These are phyloP conservation scores for Peniophora sp. DNA, from an alignment of 1,284 basidiomycete species.

Conservation along the genomic window DNA sequence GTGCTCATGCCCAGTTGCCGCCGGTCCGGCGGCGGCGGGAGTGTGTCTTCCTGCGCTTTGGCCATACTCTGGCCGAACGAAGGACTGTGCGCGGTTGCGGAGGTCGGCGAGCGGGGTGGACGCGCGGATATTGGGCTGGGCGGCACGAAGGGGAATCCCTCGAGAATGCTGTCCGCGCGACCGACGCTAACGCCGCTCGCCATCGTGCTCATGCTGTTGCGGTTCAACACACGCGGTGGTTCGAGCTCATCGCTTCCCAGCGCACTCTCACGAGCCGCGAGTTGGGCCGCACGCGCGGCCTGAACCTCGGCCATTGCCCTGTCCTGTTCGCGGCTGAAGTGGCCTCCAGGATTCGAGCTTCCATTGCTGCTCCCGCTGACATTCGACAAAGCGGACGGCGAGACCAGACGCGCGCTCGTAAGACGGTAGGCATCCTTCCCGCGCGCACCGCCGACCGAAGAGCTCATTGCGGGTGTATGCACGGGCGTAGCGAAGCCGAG, in stretches of 20 bases:
- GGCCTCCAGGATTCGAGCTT: background rate
- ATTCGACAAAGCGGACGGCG: slow-evolving; percentile 28
- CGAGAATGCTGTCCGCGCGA: slow-evolving; percentile 71
- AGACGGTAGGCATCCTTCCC: slow-evolving; percentile 44
- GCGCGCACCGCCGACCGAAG: slow-evolving; percentile 24
- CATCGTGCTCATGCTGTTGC: slow-evolving; percentile 52
- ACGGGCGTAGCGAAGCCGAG: slow-evolving; percentile 35
- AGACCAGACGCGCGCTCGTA: slow-evolving; percentile 52
- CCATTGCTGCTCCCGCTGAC: background rate
- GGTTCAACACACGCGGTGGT: background rate
- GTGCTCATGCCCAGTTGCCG: slow-evolving; percentile 59
- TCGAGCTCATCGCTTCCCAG: background rate
- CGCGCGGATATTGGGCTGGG: slow-evolving; percentile 75
- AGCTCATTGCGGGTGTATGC: slow-evolving; percentile 12
- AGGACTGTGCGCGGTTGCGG: background rate
- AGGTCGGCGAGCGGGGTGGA: slow-evolving; percentile 54
- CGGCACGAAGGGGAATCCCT: slow-evolving; percentile 78
- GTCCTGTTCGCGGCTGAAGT: slow-evolving; percentile 55
- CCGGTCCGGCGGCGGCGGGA: slow-evolving; percentile 37
- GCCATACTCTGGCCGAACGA: slow-evolving; percentile 21
- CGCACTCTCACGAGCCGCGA: slow-evolving; percentile 33
- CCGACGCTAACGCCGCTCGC: slow-evolving; percentile 56
- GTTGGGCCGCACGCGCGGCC: slow-evolving; percentile 42
- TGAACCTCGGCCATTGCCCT: slow-evolving; percentile 48
- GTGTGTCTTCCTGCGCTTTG: slow-evolving; percentile 16